Evolutionary conservation across 1,284 basidiomycete species (phyloP).

Genomic region (Trametes sp.): DNA sequence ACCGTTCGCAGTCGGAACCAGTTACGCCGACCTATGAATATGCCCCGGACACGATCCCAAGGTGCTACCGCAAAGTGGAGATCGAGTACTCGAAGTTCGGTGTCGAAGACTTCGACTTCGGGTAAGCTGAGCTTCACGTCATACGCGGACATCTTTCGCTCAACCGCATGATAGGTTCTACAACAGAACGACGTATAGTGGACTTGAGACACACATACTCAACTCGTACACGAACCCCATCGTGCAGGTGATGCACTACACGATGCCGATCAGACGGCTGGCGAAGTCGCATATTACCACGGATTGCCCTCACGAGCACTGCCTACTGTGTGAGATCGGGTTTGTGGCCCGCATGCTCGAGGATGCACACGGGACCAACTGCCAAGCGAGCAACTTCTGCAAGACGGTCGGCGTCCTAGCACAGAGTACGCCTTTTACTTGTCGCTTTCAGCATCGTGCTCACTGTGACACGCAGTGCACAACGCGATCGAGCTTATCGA

Average conservation of each 20-base stretch:
- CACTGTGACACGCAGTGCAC: slow-evolving; percentile 43
- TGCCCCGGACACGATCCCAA: slow-evolving; percentile 72
- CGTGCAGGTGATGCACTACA: slow-evolving; percentile 91
- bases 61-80: slow-evolving; percentile 90
- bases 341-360: slow-evolving; percentile 97
- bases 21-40: slow-evolving; percentile 58
- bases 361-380: slow-evolving; percentile 93
- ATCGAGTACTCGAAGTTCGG: slow-evolving; percentile 99
- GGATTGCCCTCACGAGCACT: slow-evolving; percentile 89
- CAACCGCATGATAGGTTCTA: slow-evolving; percentile 70
- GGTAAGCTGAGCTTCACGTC: too few species aligned
- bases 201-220: slow-evolving; percentile 95
- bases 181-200: slow-evolving; percentile 89
- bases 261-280: slow-evolving; percentile 77
- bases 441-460: slow-evolving; percentile 30
- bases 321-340: slow-evolving; percentile 94
- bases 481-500: slow-evolving; percentile 92
- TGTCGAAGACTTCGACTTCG: slow-evolving; percentile 99
- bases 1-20: slow-evolving; percentile 50
- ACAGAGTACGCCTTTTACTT: slow-evolving; percentile 62
- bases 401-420: slow-evolving; percentile 85
- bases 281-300: slow-evolving; percentile 93
- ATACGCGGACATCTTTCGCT: background rate
- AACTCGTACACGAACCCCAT: slow-evolving; percentile 98
- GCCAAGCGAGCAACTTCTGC: slow-evolving; percentile 97